phyloP scores from a whole-genome alignment of 2,329 filamentous ascomycete species.

The Ophiocordyceps polyrhachis-furcata region DNA sequence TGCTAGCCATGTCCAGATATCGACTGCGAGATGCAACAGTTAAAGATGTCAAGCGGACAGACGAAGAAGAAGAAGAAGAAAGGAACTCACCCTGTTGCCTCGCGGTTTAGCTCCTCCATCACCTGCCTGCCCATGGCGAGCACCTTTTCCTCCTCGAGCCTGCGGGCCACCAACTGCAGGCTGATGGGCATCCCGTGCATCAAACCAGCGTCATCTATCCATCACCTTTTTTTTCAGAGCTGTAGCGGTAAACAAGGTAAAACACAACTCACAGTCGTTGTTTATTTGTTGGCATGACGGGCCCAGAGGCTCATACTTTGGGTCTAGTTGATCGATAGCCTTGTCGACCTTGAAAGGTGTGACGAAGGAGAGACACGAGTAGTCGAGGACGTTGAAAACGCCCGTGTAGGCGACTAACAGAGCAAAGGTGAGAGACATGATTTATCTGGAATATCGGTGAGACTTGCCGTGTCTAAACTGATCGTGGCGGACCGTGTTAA shows the following conservation, averaged over 20 bases:
- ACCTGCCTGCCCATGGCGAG: conserved; percentile 14
- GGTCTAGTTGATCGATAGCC: conserved; percentile 14
- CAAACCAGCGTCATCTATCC: conserved; percentile 17
- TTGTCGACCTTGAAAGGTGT: conserved; percentile 22
- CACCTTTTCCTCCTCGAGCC: conserved; percentile 22
- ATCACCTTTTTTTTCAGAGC: background rate
- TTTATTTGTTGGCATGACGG: conserved; percentile 19
- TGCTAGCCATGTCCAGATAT: too few species aligned
- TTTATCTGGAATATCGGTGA: too few species aligned
- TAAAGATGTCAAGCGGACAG: too few species aligned
- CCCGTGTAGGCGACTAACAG: conserved; percentile 27
- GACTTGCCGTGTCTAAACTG: conserved; percentile 23
- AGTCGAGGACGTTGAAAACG: conserved; percentile 30
- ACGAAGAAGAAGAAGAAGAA: too few species aligned
- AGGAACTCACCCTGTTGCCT: background rate
- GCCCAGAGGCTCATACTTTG: conserved; percentile 15
- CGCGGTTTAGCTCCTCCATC: conserved; percentile 4
- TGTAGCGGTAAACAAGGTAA: background rate
- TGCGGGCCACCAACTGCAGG: conserved; percentile 23
- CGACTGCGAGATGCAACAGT: too few species aligned
- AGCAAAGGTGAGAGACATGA: background rate
- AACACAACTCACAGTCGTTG: conserved; percentile 20
- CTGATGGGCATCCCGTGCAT: conserved; percentile 25
- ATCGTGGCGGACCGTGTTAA: conserved; percentile 22
- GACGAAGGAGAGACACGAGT: conserved; percentile 27